Percentiles rank a stretch among this genome's conserved stretches.
Conservation (phyloP, 2,329 filamentous ascomycete species). For the Lachnum nothofagi region DNA sequence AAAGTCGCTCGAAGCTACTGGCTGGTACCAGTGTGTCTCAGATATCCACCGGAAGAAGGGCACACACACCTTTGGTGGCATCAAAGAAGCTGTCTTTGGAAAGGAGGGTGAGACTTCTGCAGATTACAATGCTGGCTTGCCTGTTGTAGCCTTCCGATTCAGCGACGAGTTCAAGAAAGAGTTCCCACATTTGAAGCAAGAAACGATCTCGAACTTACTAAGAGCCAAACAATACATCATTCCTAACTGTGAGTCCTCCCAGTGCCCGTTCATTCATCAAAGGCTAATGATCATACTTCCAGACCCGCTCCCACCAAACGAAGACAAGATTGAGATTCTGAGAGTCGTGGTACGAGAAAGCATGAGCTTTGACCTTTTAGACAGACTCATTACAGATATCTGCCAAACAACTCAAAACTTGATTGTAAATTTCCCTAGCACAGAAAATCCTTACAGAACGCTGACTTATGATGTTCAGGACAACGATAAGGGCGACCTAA, state of each 20-base stretch:
- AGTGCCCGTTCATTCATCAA: neutral
- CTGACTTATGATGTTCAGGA: conserved; percentile 10
- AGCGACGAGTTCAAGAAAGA: conserved; percentile 55
- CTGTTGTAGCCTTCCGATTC: conserved; percentile 63
- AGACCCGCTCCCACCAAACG: conserved; percentile 53
- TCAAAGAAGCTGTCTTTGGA: conserved; percentile 34
- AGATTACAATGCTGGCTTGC: conserved; percentile 59
- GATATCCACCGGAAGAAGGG: conserved; percentile 59
- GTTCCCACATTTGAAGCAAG: conserved; percentile 61
- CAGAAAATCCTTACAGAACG: neutral
- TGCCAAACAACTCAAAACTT: conserved; percentile 55
- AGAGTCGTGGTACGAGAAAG: conserved; percentile 63
- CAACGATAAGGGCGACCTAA: conserved; percentile 40
- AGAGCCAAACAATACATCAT: conserved; percentile 66
- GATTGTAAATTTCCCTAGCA: conserved; percentile 44
- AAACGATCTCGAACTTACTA: conserved; percentile 55
- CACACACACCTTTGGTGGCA: conserved; percentile 34
- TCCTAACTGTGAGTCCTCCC: conserved; percentile 50
- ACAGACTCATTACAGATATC: conserved; percentile 57
- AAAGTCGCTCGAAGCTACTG: conserved; percentile 58
- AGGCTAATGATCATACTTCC: neutral
- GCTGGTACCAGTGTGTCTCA: conserved; percentile 61
- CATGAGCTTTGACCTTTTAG: conserved; percentile 63
- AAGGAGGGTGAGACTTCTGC: conserved; percentile 47
- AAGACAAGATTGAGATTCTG: conserved; percentile 59